Percentiles rank a stretch among this genome's conserved stretches.
phyloP scores from a whole-genome alignment of 2,329 filamentous ascomycete genomes.

The Chaetomiaceae sp. region DNA sequence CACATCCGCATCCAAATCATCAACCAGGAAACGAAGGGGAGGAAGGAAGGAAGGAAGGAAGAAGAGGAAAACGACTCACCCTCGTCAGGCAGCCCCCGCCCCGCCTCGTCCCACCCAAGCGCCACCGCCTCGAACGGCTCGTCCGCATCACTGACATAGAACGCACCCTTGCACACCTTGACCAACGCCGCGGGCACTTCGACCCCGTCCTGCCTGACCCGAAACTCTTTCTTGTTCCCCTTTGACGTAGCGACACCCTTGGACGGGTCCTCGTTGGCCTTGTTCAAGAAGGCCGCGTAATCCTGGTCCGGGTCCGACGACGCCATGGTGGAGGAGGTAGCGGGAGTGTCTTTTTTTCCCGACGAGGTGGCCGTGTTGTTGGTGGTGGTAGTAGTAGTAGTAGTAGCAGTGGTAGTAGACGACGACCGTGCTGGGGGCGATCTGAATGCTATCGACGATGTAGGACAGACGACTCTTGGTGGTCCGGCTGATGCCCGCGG shows the following conservation, averaged over 20 bases:
- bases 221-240: constrained; percentile 37
- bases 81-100: constrained; percentile 55
- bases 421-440: too few relatives aligned
- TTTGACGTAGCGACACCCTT: constrained; percentile 42
- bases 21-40: too few relatives aligned
- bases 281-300: constrained; percentile 80
- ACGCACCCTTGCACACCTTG: constrained; percentile 49
- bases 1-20: too few relatives aligned
- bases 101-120: constrained; percentile 54
- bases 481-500: too few relatives aligned
- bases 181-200: constrained; percentile 58
- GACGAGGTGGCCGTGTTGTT: neutral
- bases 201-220: constrained; percentile 49
- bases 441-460: too few relatives aligned
- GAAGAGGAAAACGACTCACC: constrained; percentile 40
- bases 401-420: too few relatives aligned
- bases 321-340: constrained; percentile 45
- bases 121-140: constrained; percentile 78
- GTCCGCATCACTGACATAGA: constrained; percentile 78
- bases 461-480: too few relatives aligned
- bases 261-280: constrained; percentile 76
- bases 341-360: neutral
- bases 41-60: neutral
- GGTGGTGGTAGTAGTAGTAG: neutral
- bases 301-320: constrained; percentile 63